Evolutionary conservation across 139 green algal species (phyloP).

Genomic region (Volvox africanus): DNA sequence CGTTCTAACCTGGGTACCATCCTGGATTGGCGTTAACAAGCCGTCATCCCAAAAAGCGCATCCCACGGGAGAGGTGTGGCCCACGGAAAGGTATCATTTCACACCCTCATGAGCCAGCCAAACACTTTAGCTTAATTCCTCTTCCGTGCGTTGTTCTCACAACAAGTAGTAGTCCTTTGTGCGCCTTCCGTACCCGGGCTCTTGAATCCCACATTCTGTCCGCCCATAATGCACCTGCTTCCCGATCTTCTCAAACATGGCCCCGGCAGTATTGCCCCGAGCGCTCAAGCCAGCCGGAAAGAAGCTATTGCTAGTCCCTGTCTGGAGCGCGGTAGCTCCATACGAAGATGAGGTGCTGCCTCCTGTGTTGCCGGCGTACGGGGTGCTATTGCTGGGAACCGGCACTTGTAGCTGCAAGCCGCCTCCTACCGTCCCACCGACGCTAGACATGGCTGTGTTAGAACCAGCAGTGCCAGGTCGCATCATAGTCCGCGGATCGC

Average conservation of each 20-base stretch:
- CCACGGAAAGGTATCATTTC: too few relatives aligned
- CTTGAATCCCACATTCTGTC: too few relatives aligned
- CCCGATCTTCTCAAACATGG: constrained; percentile 44
- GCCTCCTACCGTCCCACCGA: constrained; percentile 14
- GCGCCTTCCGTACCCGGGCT: too few relatives aligned
- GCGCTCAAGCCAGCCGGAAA: not conserved
- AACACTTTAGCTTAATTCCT: too few relatives aligned
- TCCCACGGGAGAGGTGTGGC: too few relatives aligned
- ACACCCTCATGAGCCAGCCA: too few relatives aligned
- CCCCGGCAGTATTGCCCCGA: not conserved
- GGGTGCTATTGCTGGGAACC: not conserved
- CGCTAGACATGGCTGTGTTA: constrained; percentile 32
- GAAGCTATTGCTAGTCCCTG: not conserved
- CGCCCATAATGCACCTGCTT: constrained; percentile 37
- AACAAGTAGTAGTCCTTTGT: too few relatives aligned
- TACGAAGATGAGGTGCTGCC: not conserved
- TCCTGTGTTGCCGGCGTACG: constrained; percentile 15
- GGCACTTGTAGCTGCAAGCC: not conserved
- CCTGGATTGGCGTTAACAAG: too few relatives aligned
- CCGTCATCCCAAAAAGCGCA: too few relatives aligned
- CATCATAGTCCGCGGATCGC: not conserved
- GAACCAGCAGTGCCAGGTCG: constrained; percentile 42
- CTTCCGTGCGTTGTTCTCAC: too few relatives aligned
- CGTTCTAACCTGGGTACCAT: too few relatives aligned
- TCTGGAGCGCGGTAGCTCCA: not conserved